Evolutionary conservation across 176 grass and related monocot genomes (phyloP).

Genomic region (Triticum turgidum): DNA sequence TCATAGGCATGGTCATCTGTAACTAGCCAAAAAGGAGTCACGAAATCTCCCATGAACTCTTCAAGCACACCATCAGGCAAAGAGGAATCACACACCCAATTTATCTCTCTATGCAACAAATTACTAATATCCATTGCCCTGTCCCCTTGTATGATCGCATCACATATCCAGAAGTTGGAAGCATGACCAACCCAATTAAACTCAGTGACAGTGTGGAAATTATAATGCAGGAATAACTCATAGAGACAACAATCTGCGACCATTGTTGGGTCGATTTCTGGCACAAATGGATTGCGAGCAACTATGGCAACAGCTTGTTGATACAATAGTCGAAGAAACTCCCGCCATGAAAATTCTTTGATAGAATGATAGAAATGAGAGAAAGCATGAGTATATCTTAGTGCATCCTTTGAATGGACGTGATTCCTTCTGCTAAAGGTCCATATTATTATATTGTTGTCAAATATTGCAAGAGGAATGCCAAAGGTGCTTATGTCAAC

Average conservation of each 20-base stretch:
- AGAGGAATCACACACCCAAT: neutral
- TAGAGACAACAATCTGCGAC: neutral
- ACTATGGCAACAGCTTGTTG: neutral
- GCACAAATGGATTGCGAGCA: neutral
- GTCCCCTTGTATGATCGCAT: neutral
- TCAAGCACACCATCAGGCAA: fast-evolving
- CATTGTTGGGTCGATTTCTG: fast-evolving
- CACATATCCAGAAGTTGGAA: constrained; percentile 24
- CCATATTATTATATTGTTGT: neutral
- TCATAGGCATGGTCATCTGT: too few species aligned
- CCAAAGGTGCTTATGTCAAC: neutral
- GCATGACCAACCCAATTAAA: neutral
- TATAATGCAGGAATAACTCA: neutral
- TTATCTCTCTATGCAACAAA: neutral
- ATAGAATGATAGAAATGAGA: too few species aligned
- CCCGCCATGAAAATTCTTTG: too few species aligned
- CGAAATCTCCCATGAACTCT: neutral
- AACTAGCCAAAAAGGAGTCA: neutral
- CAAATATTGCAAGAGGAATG: neutral
- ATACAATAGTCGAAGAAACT: neutral
- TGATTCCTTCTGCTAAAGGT: neutral
- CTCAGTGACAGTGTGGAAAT: neutral
- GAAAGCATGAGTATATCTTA: neutral
- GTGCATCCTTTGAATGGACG: too few species aligned
- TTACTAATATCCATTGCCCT: neutral